phyloP scores from a whole-genome alignment of 257 asterid species.

The Primulina huaijiensis region DNA sequence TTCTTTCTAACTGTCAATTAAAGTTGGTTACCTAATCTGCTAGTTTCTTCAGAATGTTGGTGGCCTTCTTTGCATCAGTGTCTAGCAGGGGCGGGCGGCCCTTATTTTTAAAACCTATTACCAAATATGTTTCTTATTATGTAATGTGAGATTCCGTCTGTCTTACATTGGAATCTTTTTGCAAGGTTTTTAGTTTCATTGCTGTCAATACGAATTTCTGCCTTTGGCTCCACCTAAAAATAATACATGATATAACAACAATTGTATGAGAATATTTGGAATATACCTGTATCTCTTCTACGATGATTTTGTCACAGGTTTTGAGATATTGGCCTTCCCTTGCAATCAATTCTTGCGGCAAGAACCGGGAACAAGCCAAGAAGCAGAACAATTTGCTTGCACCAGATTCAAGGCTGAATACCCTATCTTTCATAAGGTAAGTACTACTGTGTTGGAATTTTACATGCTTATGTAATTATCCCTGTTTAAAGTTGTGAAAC shows the following conservation, averaged over 20 bases:
- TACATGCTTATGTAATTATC: neutral
- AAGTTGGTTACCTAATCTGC: no score
- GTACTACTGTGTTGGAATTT: neutral
- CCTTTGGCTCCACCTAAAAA: neutral
- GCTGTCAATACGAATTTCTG: neutral
- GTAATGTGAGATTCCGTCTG: neutral
- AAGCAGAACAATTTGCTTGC: constrained; percentile 79
- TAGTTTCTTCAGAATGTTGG: no score
- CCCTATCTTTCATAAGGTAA: constrained; percentile 83
- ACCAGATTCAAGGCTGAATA: constrained; percentile 78
- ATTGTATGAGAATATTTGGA: neutral
- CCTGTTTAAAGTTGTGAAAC: neutral
- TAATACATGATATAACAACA: neutral
- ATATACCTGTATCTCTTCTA: constrained; percentile 14
- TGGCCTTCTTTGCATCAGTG: no score
- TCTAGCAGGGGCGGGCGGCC: no score
- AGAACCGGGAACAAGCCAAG: constrained; percentile 83
- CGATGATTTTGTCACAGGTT: constrained; percentile 35
- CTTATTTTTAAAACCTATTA: no score
- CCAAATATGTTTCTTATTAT: neutral
- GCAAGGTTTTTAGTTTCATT: neutral
- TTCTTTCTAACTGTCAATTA: no score
- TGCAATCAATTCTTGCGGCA: constrained; percentile 86
- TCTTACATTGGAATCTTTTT: neutral
- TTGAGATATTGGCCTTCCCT: constrained; percentile 86